Evolutionary conservation across 352 stramenopile species (phyloP), one percentile per base, ranked within the genome.

Genomic region (Phytophthora constricta): DNA sequence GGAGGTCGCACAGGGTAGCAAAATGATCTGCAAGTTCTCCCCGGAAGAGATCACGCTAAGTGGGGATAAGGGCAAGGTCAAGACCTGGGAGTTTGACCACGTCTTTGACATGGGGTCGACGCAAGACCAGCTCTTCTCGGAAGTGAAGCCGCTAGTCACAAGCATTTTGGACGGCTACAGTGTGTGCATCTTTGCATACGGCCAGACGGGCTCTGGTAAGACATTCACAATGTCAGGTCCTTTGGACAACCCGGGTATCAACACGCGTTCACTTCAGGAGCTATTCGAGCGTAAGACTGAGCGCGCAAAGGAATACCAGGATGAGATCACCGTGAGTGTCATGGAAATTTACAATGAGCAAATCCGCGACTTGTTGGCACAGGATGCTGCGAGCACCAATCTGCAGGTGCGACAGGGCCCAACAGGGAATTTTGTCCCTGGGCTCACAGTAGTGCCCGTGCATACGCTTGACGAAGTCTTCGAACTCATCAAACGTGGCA

Each of bases 281-380:
- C 71, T 97, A 19, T 96, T 97, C 61, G 74, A 81, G 39, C 77
- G 85, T 47, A 95, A 95, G 63, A 62, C 58, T 1, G 68, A 84
- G 14, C 88, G 88, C 17, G 58, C 68, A 2, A 86, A 92, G 22
- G 90, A 96, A 49, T 90, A 84, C 49, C 77, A 92, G 37, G 93
- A 97, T 62, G 80, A 92, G 28, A 79, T 98, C 59, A 90, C 83
- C 0, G 88, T 98, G 25, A 97, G 86, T 58, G 89, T 99, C 58
- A 89, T 99, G 60, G 96, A 99, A 77, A 98, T 99, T 27, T 98
- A 98, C 77, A 98, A 99, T 66, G 96, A 99, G 66, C 91, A 97
- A 61, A 91, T 99, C 41, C 85, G 90, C 39, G 96, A 99, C 82
- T 78, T 98, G 33, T 64, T 99, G 7, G 86, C 91, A 1, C 93